A percentile compares a stretch with the other conserved stretches of the same genome.
phyloP scores from a whole-genome alignment of 108 stramenopile genomes.

The Cyclotella kingstonii region DNA sequence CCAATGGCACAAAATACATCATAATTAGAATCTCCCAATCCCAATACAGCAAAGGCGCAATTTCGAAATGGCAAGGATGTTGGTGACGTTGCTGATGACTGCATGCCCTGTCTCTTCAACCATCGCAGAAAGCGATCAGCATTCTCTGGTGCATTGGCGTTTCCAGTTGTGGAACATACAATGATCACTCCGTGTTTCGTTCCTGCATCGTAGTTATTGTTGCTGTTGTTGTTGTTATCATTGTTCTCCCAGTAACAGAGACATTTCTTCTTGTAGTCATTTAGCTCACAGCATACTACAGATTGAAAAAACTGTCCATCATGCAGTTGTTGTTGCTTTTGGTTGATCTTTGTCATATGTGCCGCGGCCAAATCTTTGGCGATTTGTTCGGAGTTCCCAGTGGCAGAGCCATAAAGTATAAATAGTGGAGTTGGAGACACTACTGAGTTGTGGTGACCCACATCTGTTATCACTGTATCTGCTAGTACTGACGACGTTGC shows the following conservation, averaged over 20 bases:
- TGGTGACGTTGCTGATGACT: conserved; percentile 45
- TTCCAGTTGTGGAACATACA: conserved; percentile 86
- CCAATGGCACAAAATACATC: conserved; percentile 84
- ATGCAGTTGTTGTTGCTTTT: conserved; percentile 34
- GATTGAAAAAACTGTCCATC: conserved; percentile 55
- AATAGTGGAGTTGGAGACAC: conserved; percentile 58
- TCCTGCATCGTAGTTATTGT: conserved; percentile 1
- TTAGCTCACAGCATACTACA: conserved; percentile 61
- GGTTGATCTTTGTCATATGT: conserved; percentile 28
- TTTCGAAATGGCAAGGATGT: conserved; percentile 51
- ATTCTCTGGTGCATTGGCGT: conserved; percentile 90
- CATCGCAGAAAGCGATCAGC: conserved; percentile 67
- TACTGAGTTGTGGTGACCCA: too few relatives aligned
- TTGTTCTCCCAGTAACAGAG: conserved; percentile 45
- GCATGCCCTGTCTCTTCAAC: conserved; percentile 58
- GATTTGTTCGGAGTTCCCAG: conserved; percentile 79
- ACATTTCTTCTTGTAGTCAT: conserved; percentile 69
- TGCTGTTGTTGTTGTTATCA: conserved; percentile 18
- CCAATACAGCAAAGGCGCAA: conserved; percentile 41
- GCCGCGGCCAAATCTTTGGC: conserved; percentile 72
- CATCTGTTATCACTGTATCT: neutral
- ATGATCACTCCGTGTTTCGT: conserved; percentile 66
- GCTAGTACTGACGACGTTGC: neutral
- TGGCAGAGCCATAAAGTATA: conserved; percentile 76
- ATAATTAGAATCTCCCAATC: conserved; percentile 86